phyloP scores from a whole-genome alignment of 164 flowering plant genomes.

The Berberis vulgaris region DNA sequence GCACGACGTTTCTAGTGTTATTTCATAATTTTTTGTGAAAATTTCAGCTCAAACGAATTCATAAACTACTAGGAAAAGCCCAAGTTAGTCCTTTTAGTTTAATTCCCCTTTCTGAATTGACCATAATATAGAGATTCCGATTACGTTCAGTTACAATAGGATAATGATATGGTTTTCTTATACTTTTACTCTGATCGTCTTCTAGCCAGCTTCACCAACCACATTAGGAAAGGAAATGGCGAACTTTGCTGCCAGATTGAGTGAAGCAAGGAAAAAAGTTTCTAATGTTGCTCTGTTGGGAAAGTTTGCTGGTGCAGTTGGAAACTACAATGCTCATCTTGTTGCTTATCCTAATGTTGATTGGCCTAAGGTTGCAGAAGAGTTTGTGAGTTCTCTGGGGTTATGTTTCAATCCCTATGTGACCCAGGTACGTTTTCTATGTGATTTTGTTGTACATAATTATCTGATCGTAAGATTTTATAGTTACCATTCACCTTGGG shows the following conservation, averaged over 20 bases:
- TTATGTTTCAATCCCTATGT: constrained; percentile 82
- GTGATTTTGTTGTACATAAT: background rate
- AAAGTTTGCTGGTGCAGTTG: constrained; percentile 97
- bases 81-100: no score
- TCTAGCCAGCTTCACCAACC: constrained; percentile 91
- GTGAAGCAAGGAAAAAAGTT: constrained; percentile 43
- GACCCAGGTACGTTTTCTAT: constrained; percentile 53
- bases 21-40: no score
- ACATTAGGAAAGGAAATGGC: constrained; percentile 94
- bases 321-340: constrained; percentile 92
- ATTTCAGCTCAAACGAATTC: no score
- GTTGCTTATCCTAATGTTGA: constrained; percentile 73
- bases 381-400: constrained; percentile 82
- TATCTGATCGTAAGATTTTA: background rate
- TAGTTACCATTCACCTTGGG: background rate
- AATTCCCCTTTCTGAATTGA: no score
- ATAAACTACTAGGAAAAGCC: no score
- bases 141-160: no score
- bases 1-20: no score
- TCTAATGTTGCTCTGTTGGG: constrained; percentile 62
- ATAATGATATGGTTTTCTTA: background rate
- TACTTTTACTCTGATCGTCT: background rate
- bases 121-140: no score
- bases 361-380: constrained; percentile 79
- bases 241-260: constrained; percentile 65